Base-by-base conservation (phyloP, 345 rosid species). In the Mercurialis annua region DNA sequence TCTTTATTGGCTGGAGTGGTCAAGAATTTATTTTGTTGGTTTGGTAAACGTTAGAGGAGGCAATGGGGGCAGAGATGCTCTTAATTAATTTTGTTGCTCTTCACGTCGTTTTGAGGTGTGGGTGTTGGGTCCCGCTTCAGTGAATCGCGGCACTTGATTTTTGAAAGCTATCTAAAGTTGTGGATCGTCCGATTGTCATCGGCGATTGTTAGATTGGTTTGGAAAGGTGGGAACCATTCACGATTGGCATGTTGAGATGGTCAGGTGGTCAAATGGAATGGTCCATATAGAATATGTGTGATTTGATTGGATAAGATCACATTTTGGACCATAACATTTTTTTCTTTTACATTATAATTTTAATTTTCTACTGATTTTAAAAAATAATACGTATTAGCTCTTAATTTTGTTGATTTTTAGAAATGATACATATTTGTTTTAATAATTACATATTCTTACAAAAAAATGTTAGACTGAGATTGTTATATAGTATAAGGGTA, bases 51-150 rank as follows among this genome's bases (percentile, higher is more conserved):
- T 43, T 24, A 44, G 20, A 62, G 18, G 47, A 6, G 59, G 44
- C 44, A 49, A 20, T 31, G 44, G 33, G 46, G 33, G 46, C 57
- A 58, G 56, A 59, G 49, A 4, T 9, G 44, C 40, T 3, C 5
- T 9, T 4, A 36, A 36, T 36, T 36, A 36, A 36, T 40, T 40
- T 15, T 20, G 38, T 5, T 68, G 71, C 38, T 34, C 17, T 10
- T 57, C 65, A 59, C 65, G 71, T 68, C 71, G 48, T 68, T 2
- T 40, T 10, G 10, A 46, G 43, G 30, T n/a, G n/a, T n/a, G 48
- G 5, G 56, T 24, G 55, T 47, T 54, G 47, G 23, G 55, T 3
- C 57, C 71, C 64, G 46, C 49, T 44, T 50, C 46, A 31, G 59
- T 52, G 56, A 38, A 65, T 58, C 43, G 54, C 23, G 70, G 62